Conservation (phyloP, 345 rosid genomes). For the Rubroshorea leprosula region DNA sequence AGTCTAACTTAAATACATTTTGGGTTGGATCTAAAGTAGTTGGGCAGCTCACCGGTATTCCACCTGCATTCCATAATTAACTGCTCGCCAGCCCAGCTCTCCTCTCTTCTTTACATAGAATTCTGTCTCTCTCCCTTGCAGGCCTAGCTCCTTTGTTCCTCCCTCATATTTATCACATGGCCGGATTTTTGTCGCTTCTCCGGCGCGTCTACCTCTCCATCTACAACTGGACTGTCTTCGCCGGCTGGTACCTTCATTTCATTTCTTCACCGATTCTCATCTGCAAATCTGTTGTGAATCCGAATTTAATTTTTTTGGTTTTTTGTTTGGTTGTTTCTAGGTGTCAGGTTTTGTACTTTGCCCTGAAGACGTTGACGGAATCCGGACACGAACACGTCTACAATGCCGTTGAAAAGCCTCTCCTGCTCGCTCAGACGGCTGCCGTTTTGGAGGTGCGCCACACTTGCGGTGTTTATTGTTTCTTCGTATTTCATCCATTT, state of each 20-base stretch:
- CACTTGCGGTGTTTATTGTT: no score
- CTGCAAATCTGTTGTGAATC: no score
- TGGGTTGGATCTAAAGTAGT: no score
- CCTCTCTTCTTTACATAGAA: no score
- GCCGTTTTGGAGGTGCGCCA: conserved; percentile 72
- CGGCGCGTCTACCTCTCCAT: conserved; percentile 76
- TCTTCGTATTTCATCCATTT: no score
- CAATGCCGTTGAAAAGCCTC: conserved; percentile 78
- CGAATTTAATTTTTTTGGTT: neutral
- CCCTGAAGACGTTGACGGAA: conserved; percentile 61
- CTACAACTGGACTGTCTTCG: conserved; percentile 81
- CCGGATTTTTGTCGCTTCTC: conserved; percentile 32
- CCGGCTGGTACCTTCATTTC: conserved; percentile 55
- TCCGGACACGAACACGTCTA: conserved; percentile 71
- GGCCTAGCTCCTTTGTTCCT: no score
- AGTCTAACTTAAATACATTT: no score
- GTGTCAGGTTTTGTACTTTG: conserved; percentile 67
- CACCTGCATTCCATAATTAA: no score
- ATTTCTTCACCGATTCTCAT: conserved; percentile 1
- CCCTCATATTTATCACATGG: conserved; percentile 35
- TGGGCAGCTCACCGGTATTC: no score
- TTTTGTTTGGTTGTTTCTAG: conserved; percentile 32
- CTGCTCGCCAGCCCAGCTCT: no score
- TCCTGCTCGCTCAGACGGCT: conserved; percentile 84
- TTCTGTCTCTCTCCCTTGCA: no score